Percentiles rank a stretch among this genome's conserved stretches.
Evolutionary conservation across 78 protist genomes (phyloP).

Genomic region (Emiliania huxleyi): DNA sequence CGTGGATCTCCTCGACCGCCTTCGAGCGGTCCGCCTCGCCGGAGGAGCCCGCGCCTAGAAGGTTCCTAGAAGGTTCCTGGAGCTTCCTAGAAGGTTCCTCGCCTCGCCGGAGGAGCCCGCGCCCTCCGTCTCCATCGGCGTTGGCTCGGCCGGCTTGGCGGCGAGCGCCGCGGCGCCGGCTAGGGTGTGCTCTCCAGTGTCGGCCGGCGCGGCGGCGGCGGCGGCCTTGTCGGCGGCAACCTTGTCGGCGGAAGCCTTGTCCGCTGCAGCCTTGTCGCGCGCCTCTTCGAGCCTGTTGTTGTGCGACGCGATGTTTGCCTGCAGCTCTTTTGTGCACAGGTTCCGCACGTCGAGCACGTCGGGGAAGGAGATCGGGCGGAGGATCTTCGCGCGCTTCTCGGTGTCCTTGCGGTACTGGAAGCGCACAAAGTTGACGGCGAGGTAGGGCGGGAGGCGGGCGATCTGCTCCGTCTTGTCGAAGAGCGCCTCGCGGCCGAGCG

Average conservation of each 20-base stretch:
- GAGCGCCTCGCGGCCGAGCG: slow-evolving; percentile 62
- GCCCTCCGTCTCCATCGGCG: background rate
- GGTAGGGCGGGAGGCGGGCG: slow-evolving; percentile 72
- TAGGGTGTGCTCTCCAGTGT: background rate
- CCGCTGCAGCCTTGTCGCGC: background rate
- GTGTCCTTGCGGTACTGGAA: slow-evolving; percentile 74
- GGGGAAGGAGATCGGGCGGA: slow-evolving; percentile 43
- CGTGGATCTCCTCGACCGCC: background rate
- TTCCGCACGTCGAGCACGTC: slow-evolving; percentile 9
- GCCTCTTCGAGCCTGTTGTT: background rate
- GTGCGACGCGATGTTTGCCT: background rate
- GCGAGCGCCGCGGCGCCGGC: background rate
- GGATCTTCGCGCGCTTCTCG: slow-evolving; percentile 69
- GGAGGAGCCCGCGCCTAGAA: too few relatives aligned
- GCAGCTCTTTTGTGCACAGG: background rate
- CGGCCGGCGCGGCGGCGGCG: background rate
- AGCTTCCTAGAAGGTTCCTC: too few relatives aligned
- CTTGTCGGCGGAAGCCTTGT: background rate
- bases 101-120: background rate
- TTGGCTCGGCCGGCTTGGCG: background rate
- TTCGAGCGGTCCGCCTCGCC: background rate
- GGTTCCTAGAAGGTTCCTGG: too few relatives aligned
- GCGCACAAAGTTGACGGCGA: slow-evolving; percentile 78
- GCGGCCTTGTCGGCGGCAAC: background rate
- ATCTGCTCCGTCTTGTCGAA: slow-evolving; percentile 54